Evolutionary conservation across 495 filamentous ascomycete species (phyloP), one percentile per base, ranked within the genome.

Genomic region (Gamarada debralockiae): DNA sequence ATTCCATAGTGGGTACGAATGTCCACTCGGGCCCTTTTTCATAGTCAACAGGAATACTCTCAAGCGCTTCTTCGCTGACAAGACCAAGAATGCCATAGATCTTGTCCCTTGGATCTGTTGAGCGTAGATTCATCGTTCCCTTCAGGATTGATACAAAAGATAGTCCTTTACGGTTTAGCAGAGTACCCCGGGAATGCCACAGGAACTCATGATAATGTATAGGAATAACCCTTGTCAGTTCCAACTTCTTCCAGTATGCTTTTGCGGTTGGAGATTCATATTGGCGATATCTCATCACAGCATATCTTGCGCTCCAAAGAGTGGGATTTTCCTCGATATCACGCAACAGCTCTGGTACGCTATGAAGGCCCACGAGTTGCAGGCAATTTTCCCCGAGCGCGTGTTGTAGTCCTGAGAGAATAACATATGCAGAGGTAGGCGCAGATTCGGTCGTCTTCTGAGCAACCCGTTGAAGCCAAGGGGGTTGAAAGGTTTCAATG

Each of bases 61-160:
- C 9, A 3, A 14, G n/a, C 7, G 21, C 12, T 6, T 21, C n/a
- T 20, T 14, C 14, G 13, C 36, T 13, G 5, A 27, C 6, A 14
- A 52, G 22, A 29, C 38, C 50, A 25, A 52, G 40, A 34, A 40
- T 33, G 9, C 20, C 50, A 17, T 44, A 52, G 12, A 52, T 18
- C 50, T 40, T 45, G 36, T 52, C 50, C 29, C 38, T 4, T 3
- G 38, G 50, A 15, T 34, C 31, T 34, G 31, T 34, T 34, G 31
- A 34, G 31, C 31, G 31, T 34, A 34, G 31, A 34, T 34, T 34
- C 31, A 34, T 34, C 8, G 31, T 34, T n/a, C 31, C 31, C 31
- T 34, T 52, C 39, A 34, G 50, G 9, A 15, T 27, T 10, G 27
- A 3, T 21, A 18, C 10, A 21, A 46, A 12, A 22, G 23, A 13